Conservation (phyloP, 2,329 filamentous ascomycete genomes). For the Aspergillus awamori region DNA sequence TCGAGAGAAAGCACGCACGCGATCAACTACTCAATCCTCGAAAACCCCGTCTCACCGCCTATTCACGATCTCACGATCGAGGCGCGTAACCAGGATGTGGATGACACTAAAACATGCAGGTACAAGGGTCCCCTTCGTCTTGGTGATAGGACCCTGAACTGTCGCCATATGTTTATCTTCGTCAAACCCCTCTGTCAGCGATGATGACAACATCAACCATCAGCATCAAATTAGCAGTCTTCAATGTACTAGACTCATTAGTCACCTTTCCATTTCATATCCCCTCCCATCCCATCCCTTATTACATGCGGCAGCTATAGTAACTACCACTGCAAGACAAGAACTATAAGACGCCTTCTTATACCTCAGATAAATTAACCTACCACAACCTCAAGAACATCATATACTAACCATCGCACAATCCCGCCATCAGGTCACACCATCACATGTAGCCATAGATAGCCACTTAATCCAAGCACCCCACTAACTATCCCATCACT, state of each 20-base stretch:
- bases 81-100: not conserved
- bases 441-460: not conserved
- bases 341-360: not conserved
- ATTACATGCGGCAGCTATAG: no score
- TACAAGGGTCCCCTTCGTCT: not conserved
- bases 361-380: not conserved
- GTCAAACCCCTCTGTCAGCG: not conserved
- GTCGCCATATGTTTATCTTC: not conserved
- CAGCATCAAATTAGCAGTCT: not conserved
- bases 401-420: not conserved
- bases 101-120: conserved; percentile 2
- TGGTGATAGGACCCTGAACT: not conserved
- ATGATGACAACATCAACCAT: not conserved
- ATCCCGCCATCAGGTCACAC: not conserved
- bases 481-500: not conserved
- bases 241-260: not conserved
- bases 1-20: not conserved
- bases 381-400: not conserved
- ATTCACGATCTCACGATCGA: not conserved
- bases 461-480: no score
- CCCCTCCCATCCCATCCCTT: no score
- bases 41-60: not conserved
- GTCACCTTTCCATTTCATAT: no score
- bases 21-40: not conserved
- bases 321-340: no score